Base-by-base conservation (phyloP, 1,284 basidiomycete genomes). In the Tilletia caries region DNA sequence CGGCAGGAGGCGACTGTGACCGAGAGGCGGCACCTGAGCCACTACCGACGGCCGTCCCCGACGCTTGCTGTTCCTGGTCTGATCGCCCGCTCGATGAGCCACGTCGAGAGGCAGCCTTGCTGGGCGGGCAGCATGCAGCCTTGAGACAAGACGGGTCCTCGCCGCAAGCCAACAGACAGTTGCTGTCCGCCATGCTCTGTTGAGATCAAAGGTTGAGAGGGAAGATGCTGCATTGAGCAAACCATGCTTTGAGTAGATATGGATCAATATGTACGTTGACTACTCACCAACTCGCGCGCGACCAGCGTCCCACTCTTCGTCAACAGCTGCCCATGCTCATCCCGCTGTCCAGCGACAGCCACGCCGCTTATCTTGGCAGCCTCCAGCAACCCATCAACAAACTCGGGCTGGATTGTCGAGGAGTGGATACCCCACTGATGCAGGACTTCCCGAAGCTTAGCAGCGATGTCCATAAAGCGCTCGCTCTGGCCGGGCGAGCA, bases 391-490 rank as follows among this genome's bases (percentile, higher is more conserved):
- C 79, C 80, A 0, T 76, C 70, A 2, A 83, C 76, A 44, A 83
- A 83, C 58, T 83, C 81, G 64, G 81, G 81, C 70, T 83, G 81
- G 64, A 83, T 83, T 0, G 81, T 83, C n/a, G 74, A 73, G 46
- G 91, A 93, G 85, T 98, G 96, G 72, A 99, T 94, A 46, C 95
- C 95, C 79, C 92, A 92, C 54, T 90, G 75, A 84, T 98, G 96
- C 68, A 98, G 86, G 1, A 88, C 88, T 79, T 89, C 88, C 70
- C 95, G 87, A 73, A 98, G 95, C 66, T 91, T 88, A 64, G 88
- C 88, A 2, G 93, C 93, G 60, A 96, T 89, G 3, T 88, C 88
- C 92, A 97, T 97, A 84, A 97, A 98, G 64, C 76, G 76, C 43
- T 82, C 76, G 18, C 83, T 80, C 79, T 96, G 92, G 3, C 72